phyloP scores from a whole-genome alignment of 331 rosid species.

The Quercus lobata region DNA sequence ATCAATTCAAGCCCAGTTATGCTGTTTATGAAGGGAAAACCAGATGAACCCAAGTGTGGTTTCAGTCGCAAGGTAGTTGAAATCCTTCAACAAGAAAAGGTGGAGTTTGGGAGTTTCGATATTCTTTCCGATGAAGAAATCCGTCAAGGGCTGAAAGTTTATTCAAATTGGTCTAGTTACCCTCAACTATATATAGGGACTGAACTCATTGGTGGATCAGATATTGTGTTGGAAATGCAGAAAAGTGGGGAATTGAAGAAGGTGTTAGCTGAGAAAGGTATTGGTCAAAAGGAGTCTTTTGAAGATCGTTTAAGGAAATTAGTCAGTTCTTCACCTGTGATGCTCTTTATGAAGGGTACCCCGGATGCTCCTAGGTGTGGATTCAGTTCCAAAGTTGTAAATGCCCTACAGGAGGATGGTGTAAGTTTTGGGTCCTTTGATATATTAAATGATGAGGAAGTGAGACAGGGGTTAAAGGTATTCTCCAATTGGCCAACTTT shows the following conservation, averaged over 20 bases:
- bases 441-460: constrained; percentile 70
- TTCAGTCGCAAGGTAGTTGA: constrained; percentile 91
- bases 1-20: constrained; percentile 67
- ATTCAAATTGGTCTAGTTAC: constrained; percentile 96
- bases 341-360: constrained; percentile 91
- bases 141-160: constrained; percentile 93
- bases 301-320: constrained; percentile 76
- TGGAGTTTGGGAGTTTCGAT: constrained; percentile 64
- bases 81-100: constrained; percentile 79
- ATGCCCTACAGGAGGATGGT: constrained; percentile 67
- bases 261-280: constrained; percentile 58
- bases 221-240: constrained; percentile 91
- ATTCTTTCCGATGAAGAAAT: constrained; percentile 81
- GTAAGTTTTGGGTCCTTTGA: constrained; percentile 75
- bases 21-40: constrained; percentile 91
- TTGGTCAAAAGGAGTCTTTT: constrained; percentile 39
- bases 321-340: constrained; percentile 60
- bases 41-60: constrained; percentile 89
- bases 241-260: constrained; percentile 82
- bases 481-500: constrained; percentile 96
- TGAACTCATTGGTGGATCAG: constrained; percentile 92
- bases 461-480: constrained; percentile 82
- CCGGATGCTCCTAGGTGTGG: constrained; percentile 92
- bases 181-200: constrained; percentile 82
- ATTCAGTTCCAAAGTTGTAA: constrained; percentile 82